phyloP scores from a whole-genome alignment of 805 yeast species.

The Hanseniaspora pseudoguilliermondii region DNA sequence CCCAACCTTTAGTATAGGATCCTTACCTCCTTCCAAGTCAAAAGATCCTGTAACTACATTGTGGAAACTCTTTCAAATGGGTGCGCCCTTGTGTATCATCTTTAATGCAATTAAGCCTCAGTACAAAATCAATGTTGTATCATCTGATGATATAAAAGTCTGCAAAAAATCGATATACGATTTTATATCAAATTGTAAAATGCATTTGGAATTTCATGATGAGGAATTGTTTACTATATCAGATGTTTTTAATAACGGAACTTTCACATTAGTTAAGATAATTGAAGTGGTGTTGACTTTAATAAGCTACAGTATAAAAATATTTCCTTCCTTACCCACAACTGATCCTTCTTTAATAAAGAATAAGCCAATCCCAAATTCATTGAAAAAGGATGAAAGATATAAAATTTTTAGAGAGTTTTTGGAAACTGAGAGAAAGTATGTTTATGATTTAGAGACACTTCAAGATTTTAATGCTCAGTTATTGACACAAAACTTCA shows the following conservation, averaged over 20 bases:
- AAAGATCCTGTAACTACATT: constrained; percentile 90
- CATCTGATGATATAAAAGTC: constrained; percentile 67
- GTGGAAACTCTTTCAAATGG: constrained; percentile 80
- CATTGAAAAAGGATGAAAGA: constrained; percentile 25
- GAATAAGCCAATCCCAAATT: constrained; percentile 15
- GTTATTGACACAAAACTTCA: constrained; percentile 47
- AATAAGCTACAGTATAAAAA: constrained; percentile 39
- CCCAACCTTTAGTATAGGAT: constrained; percentile 62
- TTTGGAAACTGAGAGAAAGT: constrained; percentile 81
- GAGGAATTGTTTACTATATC: constrained; percentile 80
- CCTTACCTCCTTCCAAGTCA: constrained; percentile 55
- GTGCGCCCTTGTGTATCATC: constrained; percentile 78
- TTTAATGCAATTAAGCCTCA: constrained; percentile 59
- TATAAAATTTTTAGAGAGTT: constrained; percentile 67
- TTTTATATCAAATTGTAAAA: constrained; percentile 75
- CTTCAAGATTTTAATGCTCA: constrained; percentile 56
- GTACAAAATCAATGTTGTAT: constrained; percentile 47
- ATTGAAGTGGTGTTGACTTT: constrained; percentile 58
- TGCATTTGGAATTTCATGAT: constrained; percentile 59
- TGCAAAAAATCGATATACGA: constrained; percentile 85
- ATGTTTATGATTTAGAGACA: constrained; percentile 79
- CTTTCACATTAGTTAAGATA: constrained; percentile 64
- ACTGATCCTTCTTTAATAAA: constrained; percentile 19
- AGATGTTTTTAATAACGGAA: constrained; percentile 71
- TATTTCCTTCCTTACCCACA: constrained; percentile 26